Evolutionary conservation across 352 stramenopile genomes (phyloP).

Genomic region (Pythium dissimile): DNA sequence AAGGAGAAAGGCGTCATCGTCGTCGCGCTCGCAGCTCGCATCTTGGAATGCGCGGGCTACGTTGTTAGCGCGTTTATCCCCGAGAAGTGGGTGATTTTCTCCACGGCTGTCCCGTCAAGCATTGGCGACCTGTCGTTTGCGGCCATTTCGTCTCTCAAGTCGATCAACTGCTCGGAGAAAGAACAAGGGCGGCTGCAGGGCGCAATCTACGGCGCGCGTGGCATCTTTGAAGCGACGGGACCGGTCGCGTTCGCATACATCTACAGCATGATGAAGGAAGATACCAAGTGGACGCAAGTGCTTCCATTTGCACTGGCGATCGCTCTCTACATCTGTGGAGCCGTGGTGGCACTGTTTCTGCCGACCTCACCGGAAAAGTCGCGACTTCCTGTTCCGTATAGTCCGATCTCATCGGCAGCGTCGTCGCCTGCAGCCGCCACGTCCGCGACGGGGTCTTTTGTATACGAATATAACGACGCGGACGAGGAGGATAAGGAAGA

Average conservation of each 20-base stretch:
- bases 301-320: slow-evolving; percentile 57
- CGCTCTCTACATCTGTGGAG: slow-evolving; percentile 42
- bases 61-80: slow-evolving; percentile 47
- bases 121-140: slow-evolving; percentile 72
- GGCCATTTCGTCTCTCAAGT: slow-evolving; percentile 63
- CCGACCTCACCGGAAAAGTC: slow-evolving; percentile 33
- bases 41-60: slow-evolving; percentile 39
- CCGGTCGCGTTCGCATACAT: slow-evolving; percentile 54
- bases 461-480: slow-evolving; percentile 23
- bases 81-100: slow-evolving; percentile 56
- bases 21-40: slow-evolving; percentile 40
- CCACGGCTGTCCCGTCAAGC: slow-evolving; percentile 33
- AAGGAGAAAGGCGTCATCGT: slow-evolving; percentile 69
- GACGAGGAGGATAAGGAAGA: slow-evolving; percentile 12
- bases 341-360: slow-evolving; percentile 42
- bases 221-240: slow-evolving; percentile 55
- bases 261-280: slow-evolving; percentile 47
- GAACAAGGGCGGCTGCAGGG: slow-evolving; percentile 76
- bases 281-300: slow-evolving; percentile 39
- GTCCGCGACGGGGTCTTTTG: slow-evolving; percentile 15
- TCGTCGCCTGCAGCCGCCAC: slow-evolving; percentile 27
- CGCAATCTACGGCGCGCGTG: slow-evolving; percentile 62
- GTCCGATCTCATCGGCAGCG: slow-evolving; percentile 37
- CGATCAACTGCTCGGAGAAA: slow-evolving; percentile 57
- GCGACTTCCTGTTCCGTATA: slow-evolving; percentile 45